Conservation (phyloP, 2,329 filamentous ascomycete genomes). For the Didymella pomorum region DNA sequence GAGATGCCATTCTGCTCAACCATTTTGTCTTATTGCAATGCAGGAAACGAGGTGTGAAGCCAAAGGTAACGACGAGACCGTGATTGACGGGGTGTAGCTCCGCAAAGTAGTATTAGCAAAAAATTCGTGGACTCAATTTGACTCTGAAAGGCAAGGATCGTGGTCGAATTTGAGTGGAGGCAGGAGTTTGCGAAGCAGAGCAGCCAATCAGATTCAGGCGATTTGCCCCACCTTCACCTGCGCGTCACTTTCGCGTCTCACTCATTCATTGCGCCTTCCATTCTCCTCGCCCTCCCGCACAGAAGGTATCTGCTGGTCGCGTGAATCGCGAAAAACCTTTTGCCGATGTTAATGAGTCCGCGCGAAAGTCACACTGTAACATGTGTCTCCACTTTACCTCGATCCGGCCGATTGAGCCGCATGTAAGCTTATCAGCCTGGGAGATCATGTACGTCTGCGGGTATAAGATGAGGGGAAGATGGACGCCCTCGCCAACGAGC, state of each 20-base stretch:
- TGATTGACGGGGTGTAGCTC: not conserved
- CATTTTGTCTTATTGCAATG: not conserved
- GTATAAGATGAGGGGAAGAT: slow-evolving; percentile 10
- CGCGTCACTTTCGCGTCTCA: not conserved
- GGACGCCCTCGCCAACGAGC: not conserved
- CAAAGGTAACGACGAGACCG: not conserved
- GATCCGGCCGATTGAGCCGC: not conserved
- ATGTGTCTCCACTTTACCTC: not conserved
- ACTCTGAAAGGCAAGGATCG: not conserved
- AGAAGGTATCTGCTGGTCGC: not conserved
- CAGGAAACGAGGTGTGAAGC: not conserved
- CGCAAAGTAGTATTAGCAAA: not conserved
- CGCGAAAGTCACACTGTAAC: too few species aligned
- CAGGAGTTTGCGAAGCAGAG: not conserved
- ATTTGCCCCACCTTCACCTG: not conserved
- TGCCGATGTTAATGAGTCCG: too few species aligned
- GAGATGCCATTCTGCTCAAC: not conserved
- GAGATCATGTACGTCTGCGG: slow-evolving; percentile 4
- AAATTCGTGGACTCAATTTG: not conserved
- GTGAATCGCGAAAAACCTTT: not conserved
- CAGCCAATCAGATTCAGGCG: not conserved
- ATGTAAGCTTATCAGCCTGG: slow-evolving; percentile 15
- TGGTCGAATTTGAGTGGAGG: not conserved
- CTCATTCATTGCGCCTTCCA: not conserved
- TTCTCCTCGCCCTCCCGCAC: not conserved